Base-by-base conservation (phyloP, 2,329 filamentous ascomycete genomes). In the Gaeumannomyces tritici region DNA sequence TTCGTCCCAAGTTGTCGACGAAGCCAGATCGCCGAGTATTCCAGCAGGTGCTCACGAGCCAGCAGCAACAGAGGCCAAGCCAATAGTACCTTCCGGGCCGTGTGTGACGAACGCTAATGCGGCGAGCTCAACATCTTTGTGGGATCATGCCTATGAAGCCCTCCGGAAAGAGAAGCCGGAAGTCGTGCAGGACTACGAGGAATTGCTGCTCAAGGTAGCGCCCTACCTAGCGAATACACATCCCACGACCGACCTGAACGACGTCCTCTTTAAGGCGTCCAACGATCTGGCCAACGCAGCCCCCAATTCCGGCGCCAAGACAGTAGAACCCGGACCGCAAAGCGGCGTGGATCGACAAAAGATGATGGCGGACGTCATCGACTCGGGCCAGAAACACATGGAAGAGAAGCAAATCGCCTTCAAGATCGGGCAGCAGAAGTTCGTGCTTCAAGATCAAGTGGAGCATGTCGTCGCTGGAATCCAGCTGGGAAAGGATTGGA, bases 81-180 rank as follows among this genome's bases (percentile, higher is more conserved):
- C 47, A n/a, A n/a, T n/a, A 24, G 42, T n/a, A 33, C 59, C 27
- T n/a, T 26, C 42, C 27, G 28, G 35, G 21, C 55, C 27, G 11
- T 61, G 28, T 28, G 8, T 28, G 55, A 61, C 59, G 59, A 33
- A 33, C 59, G 33, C 35, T 26, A 31, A 61, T 18, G 47, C 47
- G 13, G 26, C 47, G 15, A 24, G 12, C 47, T 33, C 28, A 24
- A 15, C 18, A 21, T 63, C 62, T 24, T 31, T 59, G 18, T 63
- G 62, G 62, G 62, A 63, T 54, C 29, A 26, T 15, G 62, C 62
- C 4, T 63, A 61, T 21, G 59, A 63, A 42, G 62, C 62, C 12
- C 62, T 63, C 13, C 24, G 51, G 26, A 24, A 61, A 55, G 59
- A 63, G 15, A 58, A 61, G 29, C 60, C 62, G 7, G 60, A 35